Evolutionary conservation across 73 alveolate genomes (phyloP).

Genomic region (Tetrahymena elliotti): DNA sequence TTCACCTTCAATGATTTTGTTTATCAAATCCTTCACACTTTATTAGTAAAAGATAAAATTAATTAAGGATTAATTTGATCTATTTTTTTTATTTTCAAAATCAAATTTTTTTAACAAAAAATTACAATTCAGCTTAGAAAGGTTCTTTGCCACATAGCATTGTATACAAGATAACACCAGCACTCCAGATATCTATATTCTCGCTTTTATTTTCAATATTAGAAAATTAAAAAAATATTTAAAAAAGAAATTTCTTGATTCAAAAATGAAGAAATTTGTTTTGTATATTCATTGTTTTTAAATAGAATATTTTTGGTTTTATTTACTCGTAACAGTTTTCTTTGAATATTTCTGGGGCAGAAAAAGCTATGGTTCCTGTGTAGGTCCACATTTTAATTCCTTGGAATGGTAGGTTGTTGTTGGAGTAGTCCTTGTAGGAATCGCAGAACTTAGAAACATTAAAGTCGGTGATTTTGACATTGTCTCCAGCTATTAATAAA

Average conservation of each 20-base stretch:
- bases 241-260: not conserved
- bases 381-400: constrained; percentile 44
- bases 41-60: not conserved
- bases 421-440: constrained; percentile 24
- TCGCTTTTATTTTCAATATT: not conserved
- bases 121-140: constrained; percentile 36
- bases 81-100: not conserved
- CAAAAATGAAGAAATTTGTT: not conserved
- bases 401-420: not conserved
- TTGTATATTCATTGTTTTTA: not conserved
- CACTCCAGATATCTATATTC: constrained; percentile 44
- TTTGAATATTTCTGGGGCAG: constrained; percentile 39
- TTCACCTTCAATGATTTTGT: not conserved
- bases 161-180: constrained; percentile 30
- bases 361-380: constrained; percentile 45
- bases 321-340: constrained; percentile 36
- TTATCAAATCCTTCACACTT: not conserved
- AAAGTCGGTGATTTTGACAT: constrained; percentile 35
- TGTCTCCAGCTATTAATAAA: not conserved
- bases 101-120: not conserved
- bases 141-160: constrained; percentile 38
- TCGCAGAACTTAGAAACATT: constrained; percentile 31
- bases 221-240: too few relatives aligned
- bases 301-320: not conserved
- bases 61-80: not conserved